A percentile compares a stretch with the other conserved stretches of the same genome.
phyloP scores from a whole-genome alignment of 2,329 filamentous ascomycete genomes.

The Endoconidiophora laricicola region DNA sequence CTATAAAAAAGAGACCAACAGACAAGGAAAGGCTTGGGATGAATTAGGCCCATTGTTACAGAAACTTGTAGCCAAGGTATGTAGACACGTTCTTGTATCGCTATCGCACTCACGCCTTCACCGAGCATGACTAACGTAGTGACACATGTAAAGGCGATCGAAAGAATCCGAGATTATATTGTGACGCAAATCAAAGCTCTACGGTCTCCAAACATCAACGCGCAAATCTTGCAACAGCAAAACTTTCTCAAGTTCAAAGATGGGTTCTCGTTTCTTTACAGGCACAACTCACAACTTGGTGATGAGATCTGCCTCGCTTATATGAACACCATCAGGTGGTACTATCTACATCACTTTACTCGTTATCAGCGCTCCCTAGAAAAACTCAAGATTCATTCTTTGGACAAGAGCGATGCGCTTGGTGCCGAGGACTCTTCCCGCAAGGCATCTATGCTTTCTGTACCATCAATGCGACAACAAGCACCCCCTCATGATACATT shows the following conservation, averaged over 20 bases:
- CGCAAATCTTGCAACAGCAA: slow-evolving; percentile 90
- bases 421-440: slow-evolving; percentile 53
- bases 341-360: slow-evolving; percentile 80
- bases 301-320: slow-evolving; percentile 88
- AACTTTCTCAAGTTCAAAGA: slow-evolving; percentile 80
- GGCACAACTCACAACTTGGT: slow-evolving; percentile 65
- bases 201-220: slow-evolving; percentile 88
- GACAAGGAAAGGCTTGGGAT: slow-evolving; percentile 56
- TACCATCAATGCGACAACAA: slow-evolving; percentile 21
- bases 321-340: slow-evolving; percentile 98
- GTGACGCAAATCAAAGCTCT: slow-evolving; percentile 90
- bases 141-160: slow-evolving; percentile 50
- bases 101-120: no score
- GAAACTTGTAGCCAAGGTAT: slow-evolving; percentile 65
- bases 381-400: slow-evolving; percentile 64
- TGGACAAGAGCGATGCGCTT: slow-evolving; percentile 72
- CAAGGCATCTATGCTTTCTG: slow-evolving; percentile 41
- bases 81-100: slow-evolving; percentile 3
- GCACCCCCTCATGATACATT: slow-evolving; percentile 68
- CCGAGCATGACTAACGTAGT: slow-evolving; percentile 3
- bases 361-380: slow-evolving; percentile 72
- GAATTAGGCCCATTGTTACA: slow-evolving; percentile 76
- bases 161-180: slow-evolving; percentile 85
- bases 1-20: slow-evolving; percentile 50
- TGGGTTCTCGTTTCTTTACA: slow-evolving; percentile 68